Base-by-base conservation (phyloP, 176 grass and related monocot species). In the Triticum monococcum region DNA sequence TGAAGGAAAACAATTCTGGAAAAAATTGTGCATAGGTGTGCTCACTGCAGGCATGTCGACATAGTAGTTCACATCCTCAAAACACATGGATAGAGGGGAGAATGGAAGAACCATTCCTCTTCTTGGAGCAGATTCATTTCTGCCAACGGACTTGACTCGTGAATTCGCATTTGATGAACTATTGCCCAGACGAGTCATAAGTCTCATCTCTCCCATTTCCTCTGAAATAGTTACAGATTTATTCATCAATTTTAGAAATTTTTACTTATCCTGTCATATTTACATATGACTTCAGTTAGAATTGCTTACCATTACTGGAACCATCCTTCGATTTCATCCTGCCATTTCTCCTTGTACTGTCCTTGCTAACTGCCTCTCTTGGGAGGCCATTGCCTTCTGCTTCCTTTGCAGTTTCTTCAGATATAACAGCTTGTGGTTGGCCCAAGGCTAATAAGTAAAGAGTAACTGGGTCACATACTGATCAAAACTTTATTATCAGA, bases 21-120 rank as follows among this genome's bases (percentile, higher is more conserved):
- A 52, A 88, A 75, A 81, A 60, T 12, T 74, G 62, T 68, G 40
- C 24, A 75, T 62, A 81, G 6, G 75, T 83, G 68, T 78, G 86
- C 92, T 91, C 73, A 99, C 94, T 24, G 89, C 82, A 79, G 97
- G 97, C 97, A 99, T 99, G 80, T 99, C 94, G 1, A 99, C 97
- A 87, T 83, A 99, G 88, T 99, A 99, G 83, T 89, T 94, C 80
- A 99, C 88, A 61, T 96, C 89, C 75, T 94, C 85, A 70, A 99
- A 99, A 76, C 92, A 99, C 97, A 99, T 99, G 90, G 92, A 41
- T 54, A 99, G 90, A 91, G 97, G 89, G 23, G 46, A 93, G 50
- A 96, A 99, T 56, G 88, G 88, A 84, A 87, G 91, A 82, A 64
- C 84, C 92, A 81, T 88, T 92, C 78, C 91, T 86, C 66, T 88